Evolutionary conservation across 805 yeast genomes (phyloP), one percentile per base, ranked within the genome.

Genomic region (Saccharomycopsis amapae): DNA sequence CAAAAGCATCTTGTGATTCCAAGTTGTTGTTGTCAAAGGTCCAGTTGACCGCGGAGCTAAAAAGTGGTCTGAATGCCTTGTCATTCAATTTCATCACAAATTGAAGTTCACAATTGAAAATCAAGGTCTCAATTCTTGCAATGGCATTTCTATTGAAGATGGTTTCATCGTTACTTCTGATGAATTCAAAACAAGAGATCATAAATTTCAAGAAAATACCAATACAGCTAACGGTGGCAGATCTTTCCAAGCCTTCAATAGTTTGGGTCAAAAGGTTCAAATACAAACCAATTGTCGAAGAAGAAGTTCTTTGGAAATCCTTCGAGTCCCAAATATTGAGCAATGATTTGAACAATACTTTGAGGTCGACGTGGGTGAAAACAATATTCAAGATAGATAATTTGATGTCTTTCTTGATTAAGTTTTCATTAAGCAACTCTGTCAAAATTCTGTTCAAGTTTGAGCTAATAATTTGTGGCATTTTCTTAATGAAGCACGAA

Each of bases 31-130:
- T 63, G 52, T 80, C 84, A 56, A 85, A 75, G 2, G 96, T 94
- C 98, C 98, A 93, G 61, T 88, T 78, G 10, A 84, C 88, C 55
- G 87, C 69, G 22, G 81, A 70, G 5, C 89, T 90, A 65, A 93
- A 93, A 59, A 86, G 68, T 17, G 98, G 98, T 59, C 97, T 78
- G 73, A 93, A 93, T 19, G 81, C 76, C 66, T 86, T 87, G 62
- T 93, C 98, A 61, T 93, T 93, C 65, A 93, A 74, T 64, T 90
- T 89, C 81, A 93, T 73, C 17, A 90, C 94, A 55, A 79, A 81
- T 20, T 69, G 69, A 53, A 90, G 77, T 18, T 85, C 89, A 59
- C 88, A 76, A 32, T 74, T 68, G 56, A 84, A 82, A 59, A 83
- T 76, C 9, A 82, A 73, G 17, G 87, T 72, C 60, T 90, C 97